Evolutionary conservation across 495 filamentous ascomycete species (phyloP), one percentile per base, ranked within the genome.

Genomic region (Tetracladium marchalianum): DNA sequence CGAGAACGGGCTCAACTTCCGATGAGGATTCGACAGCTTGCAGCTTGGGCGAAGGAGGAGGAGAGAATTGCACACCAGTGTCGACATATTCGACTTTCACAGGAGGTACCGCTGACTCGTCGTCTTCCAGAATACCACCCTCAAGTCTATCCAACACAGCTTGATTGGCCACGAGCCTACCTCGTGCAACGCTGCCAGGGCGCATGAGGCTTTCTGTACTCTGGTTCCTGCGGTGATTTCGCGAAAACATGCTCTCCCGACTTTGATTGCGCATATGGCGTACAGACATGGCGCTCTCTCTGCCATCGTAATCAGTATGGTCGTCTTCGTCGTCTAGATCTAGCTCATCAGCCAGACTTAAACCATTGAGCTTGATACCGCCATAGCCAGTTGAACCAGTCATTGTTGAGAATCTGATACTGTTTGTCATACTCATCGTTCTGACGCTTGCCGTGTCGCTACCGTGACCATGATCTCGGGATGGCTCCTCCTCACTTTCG

Each of bases 291-390:
- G 71, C 66, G 44, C 73, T 77, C 38, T 79, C 73, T 16, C 71
- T 71, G 7, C 68, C 69, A 43, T 77, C 74, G 27, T 69, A 64
- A 42, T 73, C 70, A 37, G 66, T 74, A 11, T 51, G 46, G 45
- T 73, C 64, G 27, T 76, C 72, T 31, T 87, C 83, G 17, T 82
- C 82, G 46, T 86, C 87, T 35, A 93, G 82, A 42, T 81, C 80
- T 48, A 98, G 71, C 69, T 98, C 92, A 53, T 96, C 87, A 8
- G 92, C 92, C 35, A 98, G 66, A 53, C 82, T 92, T 33, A 88
- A 54, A 8, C 84, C 84, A 42, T 80, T 80, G 15, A 67, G 55
- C 56, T 82, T 83, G 9, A 59, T 52, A 4, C 60, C 52, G 16
- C 67, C 75, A 49, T 74, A 67, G 7, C 69, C 71, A 45, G 80